Conservation (phyloP, 228 moss, liverwort and hornwort species). For the Sphagnum magellanicum region DNA sequence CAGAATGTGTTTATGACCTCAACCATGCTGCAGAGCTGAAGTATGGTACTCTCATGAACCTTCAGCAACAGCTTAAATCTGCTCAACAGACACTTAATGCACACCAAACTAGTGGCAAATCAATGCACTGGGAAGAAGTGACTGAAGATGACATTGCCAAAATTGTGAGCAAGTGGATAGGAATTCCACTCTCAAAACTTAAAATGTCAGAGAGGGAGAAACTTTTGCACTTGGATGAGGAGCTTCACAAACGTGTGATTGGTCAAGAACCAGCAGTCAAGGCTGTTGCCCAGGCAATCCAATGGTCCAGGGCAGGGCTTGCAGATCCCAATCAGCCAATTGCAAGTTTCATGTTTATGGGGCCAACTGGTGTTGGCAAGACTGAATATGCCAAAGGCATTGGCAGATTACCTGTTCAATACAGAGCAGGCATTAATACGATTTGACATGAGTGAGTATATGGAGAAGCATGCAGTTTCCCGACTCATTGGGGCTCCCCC, state of each 20-base stretch:
- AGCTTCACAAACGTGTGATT: conserved; percentile 57
- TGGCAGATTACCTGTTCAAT: conserved; percentile 51
- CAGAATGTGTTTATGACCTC: conserved; percentile 56
- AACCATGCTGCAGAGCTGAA: conserved; percentile 59
- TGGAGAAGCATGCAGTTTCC: conserved; percentile 67
- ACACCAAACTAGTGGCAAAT: conserved; percentile 53
- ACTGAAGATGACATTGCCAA: conserved; percentile 58
- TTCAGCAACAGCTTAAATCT: conserved; percentile 53
- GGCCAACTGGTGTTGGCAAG: conserved; percentile 59
- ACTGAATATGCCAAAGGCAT: conserved; percentile 56
- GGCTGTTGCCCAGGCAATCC: conserved; percentile 53
- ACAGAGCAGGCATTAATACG: conserved; percentile 55
- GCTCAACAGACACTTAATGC: conserved; percentile 54
- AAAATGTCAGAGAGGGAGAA: conserved; percentile 54
- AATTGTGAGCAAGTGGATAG: conserved; percentile 67
- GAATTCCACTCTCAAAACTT: conserved; percentile 56
- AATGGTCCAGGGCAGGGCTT: conserved; percentile 58
- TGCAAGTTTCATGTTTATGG: conserved; percentile 70
- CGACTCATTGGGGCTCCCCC: conserved; percentile 57
- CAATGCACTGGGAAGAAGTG: conserved; percentile 62
- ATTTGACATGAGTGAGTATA: conserved; percentile 67
- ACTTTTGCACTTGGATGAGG: conserved; percentile 50
- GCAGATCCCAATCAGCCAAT: conserved; percentile 60
- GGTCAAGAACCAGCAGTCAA: conserved; percentile 58
- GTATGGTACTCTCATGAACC: conserved; percentile 50